Evolutionary conservation across 768 basidiomycete species (phyloP).

Genomic region (Trametes elegans): DNA sequence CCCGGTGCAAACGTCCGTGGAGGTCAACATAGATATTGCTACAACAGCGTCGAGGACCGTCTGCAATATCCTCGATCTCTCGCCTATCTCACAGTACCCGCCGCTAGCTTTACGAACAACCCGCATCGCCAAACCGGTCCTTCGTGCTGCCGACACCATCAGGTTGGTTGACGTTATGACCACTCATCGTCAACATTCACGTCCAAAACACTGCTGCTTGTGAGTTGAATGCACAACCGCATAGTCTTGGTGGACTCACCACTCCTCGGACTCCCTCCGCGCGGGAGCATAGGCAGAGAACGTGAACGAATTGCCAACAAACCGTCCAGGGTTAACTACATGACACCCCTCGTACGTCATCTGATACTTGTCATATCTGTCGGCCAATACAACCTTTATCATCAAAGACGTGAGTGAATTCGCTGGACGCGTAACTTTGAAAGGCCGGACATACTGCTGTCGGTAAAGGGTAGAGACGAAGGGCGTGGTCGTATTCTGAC

Average conservation of each 20-base stretch:
- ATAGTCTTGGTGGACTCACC: conserved; percentile 40
- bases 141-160: no score
- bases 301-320: conserved; percentile 75
- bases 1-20: no score
- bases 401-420: conserved; percentile 14
- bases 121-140: no score
- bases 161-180: neutral
- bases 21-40: no score
- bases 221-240: neutral
- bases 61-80: no score
- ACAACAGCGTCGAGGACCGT: no score
- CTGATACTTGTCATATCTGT: conserved; percentile 95
- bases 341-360: conserved; percentile 98
- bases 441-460: conserved; percentile 62
- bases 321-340: conserved; percentile 97
- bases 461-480: conserved; percentile 92
- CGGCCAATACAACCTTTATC: conserved; percentile 92
- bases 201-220: conserved; percentile 3
- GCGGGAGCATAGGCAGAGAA: conserved; percentile 93
- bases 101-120: no score
- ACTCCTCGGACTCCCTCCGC: conserved; percentile 81
- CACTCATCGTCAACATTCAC: conserved; percentile 8
- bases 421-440: neutral
- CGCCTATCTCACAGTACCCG: no score
- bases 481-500: conserved; percentile 87